Evolutionary conservation across 2,329 filamentous ascomycete genomes (phyloP).

Genomic region (Penicillium sp.): DNA sequence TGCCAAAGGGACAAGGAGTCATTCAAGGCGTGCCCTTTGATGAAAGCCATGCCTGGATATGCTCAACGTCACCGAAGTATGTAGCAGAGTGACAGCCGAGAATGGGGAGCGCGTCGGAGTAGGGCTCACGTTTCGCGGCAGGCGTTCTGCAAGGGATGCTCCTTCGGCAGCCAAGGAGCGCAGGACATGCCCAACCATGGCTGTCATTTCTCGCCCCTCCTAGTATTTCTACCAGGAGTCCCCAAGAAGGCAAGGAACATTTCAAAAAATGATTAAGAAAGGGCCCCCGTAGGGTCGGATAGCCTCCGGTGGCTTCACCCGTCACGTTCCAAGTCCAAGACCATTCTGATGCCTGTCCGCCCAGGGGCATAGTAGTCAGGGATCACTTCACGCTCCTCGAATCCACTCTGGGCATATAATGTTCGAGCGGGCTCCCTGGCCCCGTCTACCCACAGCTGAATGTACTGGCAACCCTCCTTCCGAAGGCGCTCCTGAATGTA

Average conservation of each 20-base stretch:
- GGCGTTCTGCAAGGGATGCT: conserved; percentile 34
- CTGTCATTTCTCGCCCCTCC: conserved; percentile 19
- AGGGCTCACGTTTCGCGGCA: conserved; percentile 31
- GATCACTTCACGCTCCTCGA: conserved; percentile 47
- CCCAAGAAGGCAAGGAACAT: conserved; percentile 19
- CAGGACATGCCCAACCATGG: conserved; percentile 21
- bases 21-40: conserved; percentile 34
- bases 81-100: conserved; percentile 29
- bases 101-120: conserved; percentile 25
- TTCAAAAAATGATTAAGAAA: conserved; percentile 7
- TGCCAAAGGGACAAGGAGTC: conserved; percentile 34
- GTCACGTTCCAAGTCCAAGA: conserved; percentile 34
- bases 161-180: conserved; percentile 23
- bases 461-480: conserved; percentile 47
- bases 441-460: conserved; percentile 55
- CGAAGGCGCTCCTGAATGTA: conserved; percentile 44
- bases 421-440: conserved; percentile 44
- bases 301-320: conserved; percentile 25
- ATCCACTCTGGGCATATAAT: conserved; percentile 48
- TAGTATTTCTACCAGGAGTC: conserved; percentile 17
- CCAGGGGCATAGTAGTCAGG: conserved; percentile 52
- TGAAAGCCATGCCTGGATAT: conserved; percentile 42
- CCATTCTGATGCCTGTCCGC: conserved; percentile 48
- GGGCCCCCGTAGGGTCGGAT: conserved; percentile 13
- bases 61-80: conserved; percentile 39